Percentiles rank a stretch among this genome's conserved stretches.
These are phyloP conservation scores for Coemansia sp. DNA, from an alignment of 192 early-diverging fungal species.

Conservation along the genomic window DNA sequence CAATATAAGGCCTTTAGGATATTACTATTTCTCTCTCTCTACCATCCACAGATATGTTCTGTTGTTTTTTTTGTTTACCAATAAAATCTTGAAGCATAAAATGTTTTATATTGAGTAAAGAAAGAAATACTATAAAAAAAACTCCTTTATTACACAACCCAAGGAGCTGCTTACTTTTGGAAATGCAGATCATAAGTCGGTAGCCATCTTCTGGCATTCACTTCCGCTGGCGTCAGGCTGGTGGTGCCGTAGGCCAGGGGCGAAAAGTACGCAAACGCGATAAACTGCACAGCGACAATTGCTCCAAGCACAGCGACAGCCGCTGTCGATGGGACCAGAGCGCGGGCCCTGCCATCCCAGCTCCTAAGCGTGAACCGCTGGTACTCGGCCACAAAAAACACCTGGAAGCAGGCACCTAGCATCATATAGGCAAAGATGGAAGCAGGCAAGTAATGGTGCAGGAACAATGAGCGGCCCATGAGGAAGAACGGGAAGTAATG, in stretches of 20 bases:
- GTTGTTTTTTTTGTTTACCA: no score
- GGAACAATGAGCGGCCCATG: slow-evolving; percentile 69
- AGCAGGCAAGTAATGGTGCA: slow-evolving; percentile 81
- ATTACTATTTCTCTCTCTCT: no score
- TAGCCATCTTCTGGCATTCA: slow-evolving; percentile 70
- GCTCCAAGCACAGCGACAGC: slow-evolving; percentile 49
- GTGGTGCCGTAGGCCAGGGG: slow-evolving; percentile 86
- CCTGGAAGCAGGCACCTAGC: slow-evolving; percentile 62
- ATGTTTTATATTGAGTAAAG: not conserved
- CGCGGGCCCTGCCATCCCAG: slow-evolving; percentile 39
- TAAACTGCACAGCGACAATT: slow-evolving; percentile 53
- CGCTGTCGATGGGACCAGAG: slow-evolving; percentile 31
- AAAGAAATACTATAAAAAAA: slow-evolving; percentile 1
- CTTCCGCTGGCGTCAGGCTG: slow-evolving; percentile 57
- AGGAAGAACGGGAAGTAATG: slow-evolving; percentile 81
- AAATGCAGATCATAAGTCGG: slow-evolving; percentile 85
- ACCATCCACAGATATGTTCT: no score
- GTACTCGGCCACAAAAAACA: slow-evolving; percentile 49
- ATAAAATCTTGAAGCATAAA: not conserved
- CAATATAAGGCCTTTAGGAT: no score
- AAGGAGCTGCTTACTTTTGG: slow-evolving; percentile 27
- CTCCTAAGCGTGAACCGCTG: slow-evolving; percentile 40
- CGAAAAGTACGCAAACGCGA: slow-evolving; percentile 75
- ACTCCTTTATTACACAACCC: not conserved
- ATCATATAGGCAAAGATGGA: slow-evolving; percentile 74